Conservation (phyloP, 192 early-diverging fungal species). For the Linnemannia exigua region DNA sequence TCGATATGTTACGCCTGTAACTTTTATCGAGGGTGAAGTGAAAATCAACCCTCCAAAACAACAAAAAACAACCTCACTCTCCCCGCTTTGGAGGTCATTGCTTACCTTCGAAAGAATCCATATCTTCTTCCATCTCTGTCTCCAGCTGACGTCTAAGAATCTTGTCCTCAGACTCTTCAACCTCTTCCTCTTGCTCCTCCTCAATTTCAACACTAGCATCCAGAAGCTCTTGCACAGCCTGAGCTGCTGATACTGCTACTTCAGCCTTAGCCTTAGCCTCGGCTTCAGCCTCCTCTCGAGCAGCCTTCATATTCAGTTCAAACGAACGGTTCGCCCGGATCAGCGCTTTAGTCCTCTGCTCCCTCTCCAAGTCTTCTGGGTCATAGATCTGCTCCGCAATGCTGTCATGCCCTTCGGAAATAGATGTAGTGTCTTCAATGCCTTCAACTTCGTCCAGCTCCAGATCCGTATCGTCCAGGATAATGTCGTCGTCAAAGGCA, state of each 20-base stretch:
- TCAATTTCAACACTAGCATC: background rate
- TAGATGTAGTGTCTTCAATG: background rate
- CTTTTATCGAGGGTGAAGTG: too few species aligned
- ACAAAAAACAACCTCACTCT: background rate
- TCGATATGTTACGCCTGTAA: too few species aligned
- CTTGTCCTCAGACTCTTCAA: background rate
- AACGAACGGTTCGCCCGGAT: background rate
- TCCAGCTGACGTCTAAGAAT: background rate
- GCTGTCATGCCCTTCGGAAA: background rate
- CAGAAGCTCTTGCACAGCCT: background rate
- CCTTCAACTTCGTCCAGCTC: background rate
- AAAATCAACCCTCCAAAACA: too few species aligned
- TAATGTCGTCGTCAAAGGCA: background rate
- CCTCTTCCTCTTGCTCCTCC: background rate
- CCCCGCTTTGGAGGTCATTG: background rate
- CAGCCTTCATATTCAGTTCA: background rate
- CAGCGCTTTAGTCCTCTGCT: background rate
- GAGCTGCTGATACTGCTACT: background rate
- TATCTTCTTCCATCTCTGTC: background rate
- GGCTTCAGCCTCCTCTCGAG: background rate
- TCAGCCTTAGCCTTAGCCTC: background rate
- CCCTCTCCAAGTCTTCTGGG: background rate
- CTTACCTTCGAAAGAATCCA: background rate
- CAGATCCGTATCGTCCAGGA: background rate
- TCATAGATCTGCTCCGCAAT: background rate